These are phyloP conservation scores for Cercospora brassicicola DNA, from an alignment of 2,329 filamentous ascomycete species.

Conservation along the genomic window DNA sequence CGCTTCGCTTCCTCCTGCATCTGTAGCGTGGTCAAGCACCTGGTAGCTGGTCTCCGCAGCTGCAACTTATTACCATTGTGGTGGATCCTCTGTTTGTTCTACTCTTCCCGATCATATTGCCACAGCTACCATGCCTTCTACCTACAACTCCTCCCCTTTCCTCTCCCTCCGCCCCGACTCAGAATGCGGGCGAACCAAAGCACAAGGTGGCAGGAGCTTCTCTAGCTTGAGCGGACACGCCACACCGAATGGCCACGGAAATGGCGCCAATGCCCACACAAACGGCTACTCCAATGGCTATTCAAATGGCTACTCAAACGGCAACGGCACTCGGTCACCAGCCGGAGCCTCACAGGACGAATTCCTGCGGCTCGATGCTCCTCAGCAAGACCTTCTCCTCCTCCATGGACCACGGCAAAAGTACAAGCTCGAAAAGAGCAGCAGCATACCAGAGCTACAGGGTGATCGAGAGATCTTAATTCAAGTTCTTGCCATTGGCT, in stretches of 20 bases:
- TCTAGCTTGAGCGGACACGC: constrained; percentile 23
- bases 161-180: constrained; percentile 32
- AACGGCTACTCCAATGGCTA: constrained; percentile 8
- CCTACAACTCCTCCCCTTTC: constrained; percentile 29
- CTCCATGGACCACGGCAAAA: constrained; percentile 40
- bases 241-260: constrained; percentile 22
- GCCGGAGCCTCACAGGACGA: constrained; percentile 27
- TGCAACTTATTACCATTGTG: constrained; percentile 9
- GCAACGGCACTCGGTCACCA: constrained; percentile 20
- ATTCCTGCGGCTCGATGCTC: constrained; percentile 36
- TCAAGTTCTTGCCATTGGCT: constrained; percentile 63
- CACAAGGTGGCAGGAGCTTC: constrained; percentile 23
- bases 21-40: constrained; percentile 3
- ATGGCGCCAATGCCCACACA: constrained; percentile 5
- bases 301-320: constrained; percentile 16
- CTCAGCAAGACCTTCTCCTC: constrained; percentile 40
- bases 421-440: constrained; percentile 37
- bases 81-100: background rate
- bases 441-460: constrained; percentile 36
- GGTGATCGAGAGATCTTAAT: constrained; percentile 60
- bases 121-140: constrained; percentile 29
- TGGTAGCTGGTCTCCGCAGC: constrained; percentile 6
- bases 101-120: background rate
- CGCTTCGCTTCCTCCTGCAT: constrained; percentile 1
- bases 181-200: constrained; percentile 29